Evolutionary conservation across 2,329 filamentous ascomycete genomes (phyloP).

Genomic region (Alternaria sp.): DNA sequence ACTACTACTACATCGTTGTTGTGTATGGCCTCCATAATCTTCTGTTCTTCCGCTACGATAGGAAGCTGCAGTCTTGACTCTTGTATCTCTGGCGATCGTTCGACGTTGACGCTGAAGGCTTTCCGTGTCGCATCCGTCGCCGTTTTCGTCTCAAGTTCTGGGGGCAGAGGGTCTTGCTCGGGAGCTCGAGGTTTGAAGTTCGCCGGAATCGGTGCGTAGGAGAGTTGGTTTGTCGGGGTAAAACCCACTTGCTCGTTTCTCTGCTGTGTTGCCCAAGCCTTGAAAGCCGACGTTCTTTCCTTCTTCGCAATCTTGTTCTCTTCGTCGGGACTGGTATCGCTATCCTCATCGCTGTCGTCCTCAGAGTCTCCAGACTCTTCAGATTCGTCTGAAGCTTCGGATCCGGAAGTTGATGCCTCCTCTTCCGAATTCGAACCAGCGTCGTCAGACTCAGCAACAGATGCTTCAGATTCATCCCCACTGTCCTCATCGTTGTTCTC

Average conservation of each 20-base stretch:
- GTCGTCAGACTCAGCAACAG: constrained; percentile 14
- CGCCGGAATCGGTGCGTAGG: constrained; percentile 57
- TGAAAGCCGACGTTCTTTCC: constrained; percentile 74
- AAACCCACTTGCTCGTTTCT: constrained; percentile 83
- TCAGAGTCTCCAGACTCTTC: constrained; percentile 38
- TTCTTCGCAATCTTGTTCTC: constrained; percentile 50
- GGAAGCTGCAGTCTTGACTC: constrained; percentile 79
- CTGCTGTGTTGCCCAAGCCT: constrained; percentile 87
- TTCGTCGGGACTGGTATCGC: constrained; percentile 40
- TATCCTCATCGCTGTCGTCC: constrained; percentile 44
- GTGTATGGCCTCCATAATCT: constrained; percentile 96
- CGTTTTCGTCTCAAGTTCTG: constrained; percentile 67
- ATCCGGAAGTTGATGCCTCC: constrained; percentile 21
- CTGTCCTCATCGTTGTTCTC: constrained; percentile 29
- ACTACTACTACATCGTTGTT: constrained; percentile 89
- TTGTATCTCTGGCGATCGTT: constrained; percentile 75
- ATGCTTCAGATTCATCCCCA: constrained; percentile 22
- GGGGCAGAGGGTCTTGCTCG: constrained; percentile 74
- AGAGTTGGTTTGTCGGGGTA: constrained; percentile 54
- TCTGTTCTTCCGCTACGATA: constrained; percentile 93
- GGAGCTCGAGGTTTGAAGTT: constrained; percentile 71
- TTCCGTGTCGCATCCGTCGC: constrained; percentile 67
- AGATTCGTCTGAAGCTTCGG: constrained; percentile 17
- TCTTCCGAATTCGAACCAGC: constrained; percentile 7
- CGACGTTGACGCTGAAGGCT: constrained; percentile 75